Percentiles rank a stretch among this genome's conserved stretches.
These are phyloP conservation scores for Candida fluviatilis DNA, from an alignment of 805 yeast genomes.

Conservation along the genomic window DNA sequence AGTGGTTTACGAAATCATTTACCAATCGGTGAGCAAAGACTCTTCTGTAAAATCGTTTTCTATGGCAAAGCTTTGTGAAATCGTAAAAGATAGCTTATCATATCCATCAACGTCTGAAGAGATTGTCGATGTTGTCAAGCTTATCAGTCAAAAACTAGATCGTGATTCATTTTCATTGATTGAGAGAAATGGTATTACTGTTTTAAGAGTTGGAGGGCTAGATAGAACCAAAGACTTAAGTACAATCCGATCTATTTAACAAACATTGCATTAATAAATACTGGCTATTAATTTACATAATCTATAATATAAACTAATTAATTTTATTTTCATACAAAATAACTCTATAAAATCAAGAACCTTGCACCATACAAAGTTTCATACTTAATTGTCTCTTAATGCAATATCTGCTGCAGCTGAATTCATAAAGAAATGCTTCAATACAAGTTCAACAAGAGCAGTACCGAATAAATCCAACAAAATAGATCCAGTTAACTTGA, in stretches of 20 bases:
- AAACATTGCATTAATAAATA: neutral
- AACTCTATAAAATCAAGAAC: neutral
- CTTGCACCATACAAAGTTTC: neutral
- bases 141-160: constrained; percentile 17
- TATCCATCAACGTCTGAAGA: constrained; percentile 29
- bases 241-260: neutral
- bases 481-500: constrained; percentile 70
- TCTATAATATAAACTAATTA: constrained; percentile 2
- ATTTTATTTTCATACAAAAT: neutral
- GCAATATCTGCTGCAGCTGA: constrained; percentile 93
- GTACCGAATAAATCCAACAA: constrained; percentile 71
- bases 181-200: constrained; percentile 19
- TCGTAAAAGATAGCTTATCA: constrained; percentile 28
- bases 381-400: constrained; percentile 21
- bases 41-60: constrained; percentile 15
- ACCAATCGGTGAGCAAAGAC: constrained; percentile 17
- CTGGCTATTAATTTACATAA: neutral
- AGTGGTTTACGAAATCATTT: constrained; percentile 31
- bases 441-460: constrained; percentile 72
- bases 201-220: constrained; percentile 21
- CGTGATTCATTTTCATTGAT: constrained; percentile 14
- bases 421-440: constrained; percentile 86
- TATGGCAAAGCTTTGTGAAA: constrained; percentile 21
- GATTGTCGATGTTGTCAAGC: constrained; percentile 21
- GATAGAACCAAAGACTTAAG: constrained; percentile 25